A percentile compares a stretch with the other conserved stretches of the same genome.
phyloP scores from a whole-genome alignment of 768 basidiomycete genomes.

The Mycena polygramma region DNA sequence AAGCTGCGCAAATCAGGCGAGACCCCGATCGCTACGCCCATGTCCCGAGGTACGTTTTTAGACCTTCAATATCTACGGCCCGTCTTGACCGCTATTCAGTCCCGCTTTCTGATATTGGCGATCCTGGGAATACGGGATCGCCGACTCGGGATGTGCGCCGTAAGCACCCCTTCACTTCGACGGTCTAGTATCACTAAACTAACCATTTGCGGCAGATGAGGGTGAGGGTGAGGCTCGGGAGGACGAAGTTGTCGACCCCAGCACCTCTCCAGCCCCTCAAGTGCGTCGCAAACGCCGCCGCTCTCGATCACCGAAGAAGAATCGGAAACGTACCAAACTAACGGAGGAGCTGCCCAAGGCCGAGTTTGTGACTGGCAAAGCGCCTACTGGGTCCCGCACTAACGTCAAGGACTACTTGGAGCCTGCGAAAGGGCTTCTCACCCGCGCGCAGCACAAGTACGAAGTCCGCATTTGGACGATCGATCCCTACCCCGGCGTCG shows the following conservation, averaged over 20 bases:
- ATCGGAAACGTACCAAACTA: background rate
- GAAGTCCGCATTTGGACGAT: slow-evolving; percentile 20
- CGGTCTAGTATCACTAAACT: too few relatives aligned
- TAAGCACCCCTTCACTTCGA: background rate
- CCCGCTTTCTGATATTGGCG: background rate
- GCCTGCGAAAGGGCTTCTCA: slow-evolving; percentile 6
- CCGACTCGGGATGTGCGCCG: background rate
- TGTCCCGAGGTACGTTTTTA: slow-evolving; percentile 9
- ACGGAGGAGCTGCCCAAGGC: slow-evolving; percentile 6
- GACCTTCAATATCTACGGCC: background rate
- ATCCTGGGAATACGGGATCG: background rate
- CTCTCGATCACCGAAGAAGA: background rate
- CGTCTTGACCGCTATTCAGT: background rate
- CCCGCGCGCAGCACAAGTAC: slow-evolving; percentile 3
- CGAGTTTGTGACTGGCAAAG: slow-evolving; percentile 14
- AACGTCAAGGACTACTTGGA: slow-evolving; percentile 12
- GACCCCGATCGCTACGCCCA: slow-evolving; percentile 3
- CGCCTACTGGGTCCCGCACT: slow-evolving; percentile 22
- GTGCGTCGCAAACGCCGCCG: background rate
- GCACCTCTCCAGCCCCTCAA: too few relatives aligned
- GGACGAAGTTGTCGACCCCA: background rate
- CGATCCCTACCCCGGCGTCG: background rate
- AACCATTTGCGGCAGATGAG: background rate
- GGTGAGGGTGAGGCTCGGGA: background rate
- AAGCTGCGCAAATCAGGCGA: slow-evolving; percentile 17